phyloP scores from a whole-genome alignment of 371 early-diverging fungal species.

The Rhizopus stolonifer region DNA sequence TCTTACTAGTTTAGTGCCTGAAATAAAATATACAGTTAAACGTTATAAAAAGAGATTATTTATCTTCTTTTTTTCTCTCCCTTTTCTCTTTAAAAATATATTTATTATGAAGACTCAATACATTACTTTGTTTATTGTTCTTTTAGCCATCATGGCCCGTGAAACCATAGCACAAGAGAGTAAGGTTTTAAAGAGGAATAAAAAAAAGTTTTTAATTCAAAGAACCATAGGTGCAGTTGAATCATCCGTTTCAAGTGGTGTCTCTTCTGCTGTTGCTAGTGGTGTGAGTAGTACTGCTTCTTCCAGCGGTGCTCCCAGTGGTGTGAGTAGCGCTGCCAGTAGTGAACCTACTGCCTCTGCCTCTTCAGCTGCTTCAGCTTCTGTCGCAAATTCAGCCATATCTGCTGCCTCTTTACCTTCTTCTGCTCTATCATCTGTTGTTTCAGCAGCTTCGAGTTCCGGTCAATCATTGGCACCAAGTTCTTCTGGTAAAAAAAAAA shows the following conservation, averaged over 20 bases:
- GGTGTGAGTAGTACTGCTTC: slow-evolving; percentile 2
- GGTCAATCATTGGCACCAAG: too few relatives aligned
- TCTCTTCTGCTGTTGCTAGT: slow-evolving; percentile 2
- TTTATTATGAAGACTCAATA: slow-evolving; percentile 5
- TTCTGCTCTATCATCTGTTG: neutral
- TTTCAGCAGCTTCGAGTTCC: too few relatives aligned
- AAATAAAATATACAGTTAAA: neutral
- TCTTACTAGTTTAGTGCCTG: neutral
- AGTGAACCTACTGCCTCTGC: neutral
- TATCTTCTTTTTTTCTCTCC: neutral
- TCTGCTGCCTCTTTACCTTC: neutral
- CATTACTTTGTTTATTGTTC: slow-evolving; percentile 11
- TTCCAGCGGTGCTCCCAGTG: neutral
- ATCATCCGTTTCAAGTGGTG: slow-evolving; percentile 1
- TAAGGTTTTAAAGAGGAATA: too few relatives aligned
- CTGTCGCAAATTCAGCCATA: too few relatives aligned
- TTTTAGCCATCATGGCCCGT: slow-evolving; percentile 9
- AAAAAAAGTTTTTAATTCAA: too few relatives aligned
- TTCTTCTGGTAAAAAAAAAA: too few relatives aligned
- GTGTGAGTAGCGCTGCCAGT: slow-evolving; percentile 1
- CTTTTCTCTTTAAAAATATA: neutral
- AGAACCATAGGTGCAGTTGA: too few relatives aligned
- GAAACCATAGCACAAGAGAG: slow-evolving; percentile 8
- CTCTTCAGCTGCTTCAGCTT: neutral
- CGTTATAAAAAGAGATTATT: neutral